phyloP scores from a whole-genome alignment of 176 grass and related monocot species.

The Otatea glauca region DNA sequence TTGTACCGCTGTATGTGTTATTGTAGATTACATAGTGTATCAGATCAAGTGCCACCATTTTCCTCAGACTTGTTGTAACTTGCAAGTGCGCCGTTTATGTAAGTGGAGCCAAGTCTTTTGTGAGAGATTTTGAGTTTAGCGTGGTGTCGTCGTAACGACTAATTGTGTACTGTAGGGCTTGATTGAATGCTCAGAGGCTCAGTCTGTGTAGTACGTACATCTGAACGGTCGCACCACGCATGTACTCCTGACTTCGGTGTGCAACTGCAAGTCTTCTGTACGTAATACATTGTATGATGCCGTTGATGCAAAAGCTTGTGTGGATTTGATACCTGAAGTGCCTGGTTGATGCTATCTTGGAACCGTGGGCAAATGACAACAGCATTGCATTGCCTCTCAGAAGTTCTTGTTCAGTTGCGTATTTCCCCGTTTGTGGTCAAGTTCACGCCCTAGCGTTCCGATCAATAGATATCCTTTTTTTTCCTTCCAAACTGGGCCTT shows the following conservation, averaged over 20 bases:
- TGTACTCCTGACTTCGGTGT: not conserved
- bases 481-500: not conserved
- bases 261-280: not conserved
- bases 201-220: not conserved
- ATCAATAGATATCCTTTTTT: not conserved
- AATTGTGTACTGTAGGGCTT: not conserved
- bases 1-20: not conserved
- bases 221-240: not conserved
- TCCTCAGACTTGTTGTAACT: slow-evolving; percentile 29
- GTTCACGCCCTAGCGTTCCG: not conserved
- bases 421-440: not conserved
- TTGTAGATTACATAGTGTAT: slow-evolving; percentile 35
- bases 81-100: slow-evolving; percentile 19
- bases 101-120: not conserved
- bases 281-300: not conserved
- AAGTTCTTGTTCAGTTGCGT: not conserved
- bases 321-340: not conserved
- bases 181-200: too few species aligned
- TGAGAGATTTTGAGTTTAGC: not conserved
- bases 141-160: not conserved
- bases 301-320: not conserved
- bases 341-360: not conserved
- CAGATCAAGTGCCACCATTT: slow-evolving; percentile 4
- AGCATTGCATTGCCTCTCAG: not conserved
- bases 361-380: too few species aligned